phyloP scores from a whole-genome alignment of 306 rosid genomes.

The Castanea sativa region DNA sequence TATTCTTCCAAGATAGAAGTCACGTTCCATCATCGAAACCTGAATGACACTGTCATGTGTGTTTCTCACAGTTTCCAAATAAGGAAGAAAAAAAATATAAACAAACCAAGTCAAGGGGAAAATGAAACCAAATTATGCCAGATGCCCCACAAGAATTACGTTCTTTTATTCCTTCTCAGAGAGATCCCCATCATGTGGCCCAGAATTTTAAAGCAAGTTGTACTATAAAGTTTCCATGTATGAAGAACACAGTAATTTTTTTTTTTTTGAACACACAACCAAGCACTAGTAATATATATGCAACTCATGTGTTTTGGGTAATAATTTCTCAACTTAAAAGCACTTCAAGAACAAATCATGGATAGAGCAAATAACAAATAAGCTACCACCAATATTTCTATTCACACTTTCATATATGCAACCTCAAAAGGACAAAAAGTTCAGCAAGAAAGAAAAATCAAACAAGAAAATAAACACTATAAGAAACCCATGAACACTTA shows the following conservation, averaged over 20 bases:
- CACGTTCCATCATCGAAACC: conserved; percentile 99
- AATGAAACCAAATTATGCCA: conserved; percentile 16
- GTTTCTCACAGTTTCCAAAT: conserved; percentile 34
- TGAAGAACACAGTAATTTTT: neutral
- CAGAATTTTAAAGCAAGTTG: neutral
- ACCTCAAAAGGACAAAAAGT: neutral
- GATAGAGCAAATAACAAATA: too few relatives aligned
- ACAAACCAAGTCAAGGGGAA: conserved; percentile 3
- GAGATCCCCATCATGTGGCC: neutral
- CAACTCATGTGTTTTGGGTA: neutral
- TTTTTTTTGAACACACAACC: neutral
- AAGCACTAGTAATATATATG: neutral
- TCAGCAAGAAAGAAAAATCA: conserved; percentile 27
- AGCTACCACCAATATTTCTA: neutral
- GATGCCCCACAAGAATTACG: neutral
- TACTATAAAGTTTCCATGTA: neutral
- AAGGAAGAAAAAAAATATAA: conserved; percentile 7
- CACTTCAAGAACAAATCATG: too few relatives aligned
- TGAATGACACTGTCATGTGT: conserved; percentile 51
- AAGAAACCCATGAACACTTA: conserved; percentile 12
- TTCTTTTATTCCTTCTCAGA: neutral
- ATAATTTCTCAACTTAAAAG: too few relatives aligned
- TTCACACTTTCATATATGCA: neutral
- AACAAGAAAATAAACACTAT: neutral
- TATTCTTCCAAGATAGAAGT: conserved; percentile 88